These are phyloP conservation scores for Leishmania tropica DNA, from an alignment of 208 protist species.

Conservation along the genomic window DNA sequence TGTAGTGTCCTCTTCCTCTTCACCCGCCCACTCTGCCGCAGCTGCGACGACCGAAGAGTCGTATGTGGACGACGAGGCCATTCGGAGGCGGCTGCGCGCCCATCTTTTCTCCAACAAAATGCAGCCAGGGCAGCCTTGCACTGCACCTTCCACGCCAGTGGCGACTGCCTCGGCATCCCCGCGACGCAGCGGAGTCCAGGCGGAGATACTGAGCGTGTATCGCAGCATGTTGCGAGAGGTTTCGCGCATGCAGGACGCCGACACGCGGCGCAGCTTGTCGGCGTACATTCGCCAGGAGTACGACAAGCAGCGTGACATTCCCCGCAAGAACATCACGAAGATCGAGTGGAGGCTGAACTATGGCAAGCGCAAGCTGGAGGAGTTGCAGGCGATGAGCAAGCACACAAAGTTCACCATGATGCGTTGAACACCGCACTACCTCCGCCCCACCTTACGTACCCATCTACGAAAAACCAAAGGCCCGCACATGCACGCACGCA, in stretches of 20 bases:
- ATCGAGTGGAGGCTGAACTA: constrained; percentile 88
- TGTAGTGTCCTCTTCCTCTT: not conserved
- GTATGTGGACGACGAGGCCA: constrained; percentile 14
- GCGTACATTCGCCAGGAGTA: constrained; percentile 79
- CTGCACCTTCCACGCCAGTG: not conserved
- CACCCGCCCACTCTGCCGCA: not conserved
- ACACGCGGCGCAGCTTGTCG: constrained; percentile 46
- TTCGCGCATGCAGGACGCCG: constrained; percentile 55
- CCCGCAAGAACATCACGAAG: constrained; percentile 67
- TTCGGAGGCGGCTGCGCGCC: constrained; percentile 16
- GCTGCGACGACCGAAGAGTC: not conserved
- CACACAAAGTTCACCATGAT: constrained; percentile 63
- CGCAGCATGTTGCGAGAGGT: constrained; percentile 69
- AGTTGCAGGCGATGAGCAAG: constrained; percentile 66
- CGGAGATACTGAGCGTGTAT: constrained; percentile 74
- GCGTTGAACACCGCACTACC: constrained; percentile 1
- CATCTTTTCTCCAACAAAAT: constrained; percentile 19
- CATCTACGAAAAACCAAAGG: constrained; percentile 37
- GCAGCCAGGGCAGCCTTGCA: not conserved
- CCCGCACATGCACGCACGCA: not conserved
- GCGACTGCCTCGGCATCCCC: not conserved
- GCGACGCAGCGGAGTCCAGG: constrained; percentile 80
- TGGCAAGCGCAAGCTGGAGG: constrained; percentile 81
- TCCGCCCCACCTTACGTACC: too few relatives aligned
- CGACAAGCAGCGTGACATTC: constrained; percentile 58